Evolutionary conservation across 1,284 basidiomycete species (phyloP).

Genomic region (Gymnopus androsaceus): DNA sequence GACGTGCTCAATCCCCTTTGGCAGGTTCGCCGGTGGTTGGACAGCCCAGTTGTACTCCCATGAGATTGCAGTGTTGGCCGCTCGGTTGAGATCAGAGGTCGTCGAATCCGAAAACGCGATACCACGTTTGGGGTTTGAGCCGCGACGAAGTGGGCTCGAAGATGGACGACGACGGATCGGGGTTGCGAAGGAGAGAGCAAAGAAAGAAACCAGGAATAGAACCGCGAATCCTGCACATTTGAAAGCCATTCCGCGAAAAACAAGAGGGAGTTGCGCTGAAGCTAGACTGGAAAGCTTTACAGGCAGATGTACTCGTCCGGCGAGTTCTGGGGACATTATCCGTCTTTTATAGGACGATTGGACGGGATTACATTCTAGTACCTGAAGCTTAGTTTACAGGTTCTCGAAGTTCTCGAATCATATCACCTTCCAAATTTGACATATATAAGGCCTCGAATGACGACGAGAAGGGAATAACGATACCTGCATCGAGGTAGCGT

Average conservation of each 20-base stretch:
- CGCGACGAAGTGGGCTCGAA: background rate
- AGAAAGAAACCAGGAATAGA: background rate
- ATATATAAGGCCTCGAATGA: no score
- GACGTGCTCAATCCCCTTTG: slow-evolving; percentile 10
- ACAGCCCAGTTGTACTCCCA: slow-evolving; percentile 17
- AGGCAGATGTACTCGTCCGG: background rate
- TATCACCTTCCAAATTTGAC: no score
- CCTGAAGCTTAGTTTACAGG: no score
- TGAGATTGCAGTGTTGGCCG: slow-evolving; percentile 8
- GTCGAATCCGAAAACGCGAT: slow-evolving; percentile 2
- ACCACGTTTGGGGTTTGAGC: slow-evolving; percentile 13
- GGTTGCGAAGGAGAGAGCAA: background rate
- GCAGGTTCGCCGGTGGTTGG: slow-evolving; percentile 3
- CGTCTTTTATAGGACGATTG: background rate
- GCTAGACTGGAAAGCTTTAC: background rate
- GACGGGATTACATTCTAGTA: no score
- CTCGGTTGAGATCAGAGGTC: background rate
- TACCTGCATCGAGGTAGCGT: no score
- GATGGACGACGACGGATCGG: background rate
- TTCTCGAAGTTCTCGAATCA: no score
- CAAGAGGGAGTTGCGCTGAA: background rate
- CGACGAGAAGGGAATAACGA: no score
- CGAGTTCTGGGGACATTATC: background rate
- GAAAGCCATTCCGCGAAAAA: background rate
- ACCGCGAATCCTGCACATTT: background rate